phyloP scores from a whole-genome alignment of 2,329 filamentous ascomycete genomes.

The Fusarium penzigii region DNA sequence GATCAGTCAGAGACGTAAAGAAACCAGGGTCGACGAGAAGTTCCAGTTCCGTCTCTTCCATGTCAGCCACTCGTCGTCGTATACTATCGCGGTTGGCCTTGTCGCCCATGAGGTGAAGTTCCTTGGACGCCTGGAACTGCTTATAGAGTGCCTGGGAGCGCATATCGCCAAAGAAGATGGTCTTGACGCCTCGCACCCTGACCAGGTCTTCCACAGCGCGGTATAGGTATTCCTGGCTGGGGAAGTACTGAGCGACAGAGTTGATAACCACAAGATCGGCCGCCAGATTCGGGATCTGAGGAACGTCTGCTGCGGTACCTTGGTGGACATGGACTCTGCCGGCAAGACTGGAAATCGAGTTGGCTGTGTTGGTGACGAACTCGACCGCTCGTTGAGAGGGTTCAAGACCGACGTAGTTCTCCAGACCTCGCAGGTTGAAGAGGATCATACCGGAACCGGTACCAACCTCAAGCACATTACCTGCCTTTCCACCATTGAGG shows the following conservation, averaged over 20 bases:
- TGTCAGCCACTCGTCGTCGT: conserved; percentile 9
- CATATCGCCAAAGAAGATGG: conserved; percentile 25
- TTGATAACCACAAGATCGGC: conserved; percentile 28
- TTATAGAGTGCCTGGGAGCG: conserved; percentile 18
- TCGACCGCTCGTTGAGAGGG: conserved; percentile 22
- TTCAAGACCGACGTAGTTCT: conserved; percentile 32
- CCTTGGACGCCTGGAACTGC: conserved; percentile 15
- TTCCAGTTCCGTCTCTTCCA: conserved; percentile 18
- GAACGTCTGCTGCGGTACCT: conserved; percentile 23
- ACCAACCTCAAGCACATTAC: conserved; percentile 32
- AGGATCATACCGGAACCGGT: conserved; percentile 35
- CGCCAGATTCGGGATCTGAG: background rate
- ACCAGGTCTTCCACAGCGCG: conserved; percentile 16
- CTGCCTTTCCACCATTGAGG: conserved; percentile 6
- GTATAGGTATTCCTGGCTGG: conserved; percentile 25
- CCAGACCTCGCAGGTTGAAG: conserved; percentile 28
- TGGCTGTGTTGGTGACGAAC: conserved; percentile 18
- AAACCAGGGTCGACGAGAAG: conserved; percentile 28
- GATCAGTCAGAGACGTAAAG: conserved; percentile 19
- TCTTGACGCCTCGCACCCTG: background rate
- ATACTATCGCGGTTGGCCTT: conserved; percentile 4
- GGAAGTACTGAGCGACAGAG: conserved; percentile 33
- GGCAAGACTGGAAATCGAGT: conserved; percentile 5
- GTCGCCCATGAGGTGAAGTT: conserved; percentile 2
- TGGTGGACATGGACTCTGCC: conserved; percentile 16